Evolutionary conservation across 768 basidiomycete genomes (phyloP).

Genomic region (Saitozyma podzolica): DNA sequence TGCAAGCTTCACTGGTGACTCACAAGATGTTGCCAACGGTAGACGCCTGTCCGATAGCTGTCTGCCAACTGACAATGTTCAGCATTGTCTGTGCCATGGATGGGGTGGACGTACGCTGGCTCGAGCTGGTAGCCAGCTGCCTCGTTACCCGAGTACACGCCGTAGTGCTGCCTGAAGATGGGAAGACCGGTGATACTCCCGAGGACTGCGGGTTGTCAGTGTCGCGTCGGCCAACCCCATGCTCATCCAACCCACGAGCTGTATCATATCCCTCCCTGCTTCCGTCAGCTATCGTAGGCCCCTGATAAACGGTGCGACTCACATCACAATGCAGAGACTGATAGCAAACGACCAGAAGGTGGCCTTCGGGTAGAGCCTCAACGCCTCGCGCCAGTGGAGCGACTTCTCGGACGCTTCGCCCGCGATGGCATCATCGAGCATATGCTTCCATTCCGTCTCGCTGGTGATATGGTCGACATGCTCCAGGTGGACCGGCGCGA

Average conservation of each 20-base stretch:
- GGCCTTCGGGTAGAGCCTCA: constrained; percentile 13
- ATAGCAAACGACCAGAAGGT: constrained; percentile 13
- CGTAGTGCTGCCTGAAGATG: constrained; percentile 5
- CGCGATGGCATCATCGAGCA: constrained; percentile 3
- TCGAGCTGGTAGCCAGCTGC: constrained; percentile 15
- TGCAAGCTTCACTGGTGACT: neutral
- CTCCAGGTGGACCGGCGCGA: neutral
- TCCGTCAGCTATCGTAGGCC: neutral
- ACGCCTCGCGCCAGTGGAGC: neutral
- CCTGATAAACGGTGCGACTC: neutral
- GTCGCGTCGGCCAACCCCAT: neutral
- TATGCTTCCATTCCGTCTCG: constrained; percentile 1
- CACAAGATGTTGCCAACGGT: constrained; percentile 9
- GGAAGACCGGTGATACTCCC: constrained; percentile 10
- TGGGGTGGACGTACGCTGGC: constrained; percentile 2
- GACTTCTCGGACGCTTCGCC: constrained; percentile 4
- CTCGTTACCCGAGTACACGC: constrained; percentile 5
- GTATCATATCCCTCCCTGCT: constrained; percentile 9
- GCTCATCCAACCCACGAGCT: neutral
- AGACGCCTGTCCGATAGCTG: constrained; percentile 11
- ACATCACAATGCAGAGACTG: constrained; percentile 9
- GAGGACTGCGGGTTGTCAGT: neutral
- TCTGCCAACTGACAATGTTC: constrained; percentile 8
- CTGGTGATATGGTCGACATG: neutral
- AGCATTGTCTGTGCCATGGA: too few species aligned